phyloP scores from a whole-genome alignment of 345 rosid genomes.

The Euclidium syriacum region DNA sequence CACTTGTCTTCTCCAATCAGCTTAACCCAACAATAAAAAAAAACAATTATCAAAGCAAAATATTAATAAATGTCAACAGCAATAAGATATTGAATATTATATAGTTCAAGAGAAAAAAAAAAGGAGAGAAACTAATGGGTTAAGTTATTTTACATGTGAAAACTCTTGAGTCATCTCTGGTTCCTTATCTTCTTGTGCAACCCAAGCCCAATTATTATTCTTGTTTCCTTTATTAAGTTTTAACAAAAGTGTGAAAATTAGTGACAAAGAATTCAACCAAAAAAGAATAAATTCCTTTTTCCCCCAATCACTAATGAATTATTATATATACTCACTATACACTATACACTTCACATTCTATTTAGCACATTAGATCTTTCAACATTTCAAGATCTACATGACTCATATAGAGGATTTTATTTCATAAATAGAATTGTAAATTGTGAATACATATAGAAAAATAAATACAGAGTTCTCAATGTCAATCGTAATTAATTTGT shows the following conservation, averaged over 20 bases:
- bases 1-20: conserved; percentile 52
- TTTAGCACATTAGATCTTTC: background rate
- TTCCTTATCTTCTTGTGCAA: background rate
- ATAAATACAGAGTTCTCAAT: background rate
- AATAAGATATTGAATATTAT: background rate
- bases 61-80: background rate
- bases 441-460: background rate
- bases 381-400: background rate
- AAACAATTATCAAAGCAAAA: background rate
- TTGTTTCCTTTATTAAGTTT: background rate
- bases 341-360: background rate
- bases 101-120: background rate
- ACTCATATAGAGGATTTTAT: background rate
- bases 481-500: background rate
- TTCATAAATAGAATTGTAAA: background rate
- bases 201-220: conserved; percentile 5
- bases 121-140: background rate
- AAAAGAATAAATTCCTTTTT: background rate
- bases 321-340: background rate
- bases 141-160: background rate
- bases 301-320: background rate
- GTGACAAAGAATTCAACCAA: background rate
- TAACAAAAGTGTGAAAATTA: background rate
- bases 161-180: conserved; percentile 20
- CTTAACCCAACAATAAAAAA: conserved; percentile 19